These are phyloP conservation scores for Aureobasidium sp. DNA, from an alignment of 2,329 filamentous ascomycete genomes.

Conservation along the genomic window DNA sequence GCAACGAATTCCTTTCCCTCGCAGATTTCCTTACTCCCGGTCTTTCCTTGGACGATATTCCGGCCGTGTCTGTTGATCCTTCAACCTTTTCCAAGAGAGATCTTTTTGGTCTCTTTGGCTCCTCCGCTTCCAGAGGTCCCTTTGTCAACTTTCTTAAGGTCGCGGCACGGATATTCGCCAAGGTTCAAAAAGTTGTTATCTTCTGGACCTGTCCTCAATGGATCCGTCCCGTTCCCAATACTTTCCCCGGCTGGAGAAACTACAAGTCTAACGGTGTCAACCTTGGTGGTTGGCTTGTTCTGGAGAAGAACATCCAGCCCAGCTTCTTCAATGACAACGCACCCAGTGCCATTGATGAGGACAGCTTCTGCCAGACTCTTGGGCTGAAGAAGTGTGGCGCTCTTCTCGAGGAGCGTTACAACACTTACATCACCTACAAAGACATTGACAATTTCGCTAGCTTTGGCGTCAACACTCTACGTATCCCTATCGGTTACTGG, in stretches of 20 bases:
- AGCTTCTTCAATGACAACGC: conserved; percentile 27
- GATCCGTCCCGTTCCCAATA: not conserved
- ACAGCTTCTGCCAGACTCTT: conserved; percentile 27
- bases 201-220: not conserved
- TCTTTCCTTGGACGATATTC: not conserved
- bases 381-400: conserved; percentile 17
- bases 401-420: conserved; percentile 27
- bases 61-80: not conserved
- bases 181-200: not conserved
- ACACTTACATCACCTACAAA: conserved; percentile 30
- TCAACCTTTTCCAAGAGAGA: not conserved
- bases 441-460: conserved; percentile 34
- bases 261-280: conserved; percentile 26
- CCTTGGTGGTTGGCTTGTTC: conserved; percentile 28
- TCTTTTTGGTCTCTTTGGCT: not conserved
- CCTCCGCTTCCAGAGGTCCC: not conserved
- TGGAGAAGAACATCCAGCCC: conserved; percentile 28
- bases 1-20: not conserved
- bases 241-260: not conserved
- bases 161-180: not conserved
- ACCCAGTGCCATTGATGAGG: conserved; percentile 27
- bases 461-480: conserved; percentile 32
- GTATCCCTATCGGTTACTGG: conserved; percentile 47
- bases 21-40: not conserved
- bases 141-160: not conserved